Evolutionary conservation across 345 rosid genomes (phyloP), one percentile per base, ranked within the genome.

Genomic region (Melaleuca alternifolia): DNA sequence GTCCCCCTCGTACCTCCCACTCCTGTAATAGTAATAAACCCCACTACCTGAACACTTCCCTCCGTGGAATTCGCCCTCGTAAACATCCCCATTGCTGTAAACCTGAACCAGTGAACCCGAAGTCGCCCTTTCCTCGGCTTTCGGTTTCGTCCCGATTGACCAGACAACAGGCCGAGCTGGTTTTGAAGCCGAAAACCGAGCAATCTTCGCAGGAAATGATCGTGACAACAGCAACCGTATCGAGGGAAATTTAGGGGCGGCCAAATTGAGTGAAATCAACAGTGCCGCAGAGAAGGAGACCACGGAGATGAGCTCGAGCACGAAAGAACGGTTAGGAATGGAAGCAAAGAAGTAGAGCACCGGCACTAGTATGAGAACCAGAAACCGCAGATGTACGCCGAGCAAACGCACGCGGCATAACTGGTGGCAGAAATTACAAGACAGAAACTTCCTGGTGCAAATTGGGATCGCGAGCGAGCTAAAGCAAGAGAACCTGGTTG

Each of bases 1-100:
- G 86, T 96, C 97, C 10, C 98, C 98, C 84, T 96, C 98, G 50
- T 94, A 96, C 87, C 93, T 93, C 85, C 97, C 98, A 50, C 93
- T 94, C 93, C 91, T 92, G 11, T 89, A 87, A 87, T 94, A 96
- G 91, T 92, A 91, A 90, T 93, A 96, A 83, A 96, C 97, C 61
- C 98, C 98, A 91, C 96, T 92, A 30, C 98, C 98, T 33, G 95
- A 94, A 84, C 94, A 94, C 90, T 93, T 94, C 15, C 97, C 98
- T 50, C 61, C 90, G 51, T 92, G 97, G 88, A 96, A 96, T 88
- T 96, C 98, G 57, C 98, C 98, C 84, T 96, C 98, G 82, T 94
- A 96, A 14, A 94, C 95, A 93, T 96, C 97, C 76, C 96, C 95
- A 6, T 94, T 94, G 85, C 96, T 92, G 57, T 92, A 94, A 89